These are phyloP conservation scores for Citrus trifoliata DNA, from an alignment of 345 rosid genomes.

Conservation along the genomic window DNA sequence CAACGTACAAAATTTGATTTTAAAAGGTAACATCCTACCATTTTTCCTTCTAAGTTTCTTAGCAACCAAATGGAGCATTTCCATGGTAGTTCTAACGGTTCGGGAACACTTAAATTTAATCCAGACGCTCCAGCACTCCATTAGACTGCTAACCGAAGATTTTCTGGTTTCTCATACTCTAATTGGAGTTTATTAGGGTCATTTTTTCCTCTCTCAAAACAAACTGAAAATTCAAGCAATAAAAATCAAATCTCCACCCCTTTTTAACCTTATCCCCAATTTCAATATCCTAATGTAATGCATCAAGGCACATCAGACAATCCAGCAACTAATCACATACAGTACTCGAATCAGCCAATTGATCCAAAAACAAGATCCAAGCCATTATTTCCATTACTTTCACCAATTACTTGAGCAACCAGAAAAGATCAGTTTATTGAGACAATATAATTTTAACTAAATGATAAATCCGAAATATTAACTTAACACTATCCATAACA, in stretches of 20 bases:
- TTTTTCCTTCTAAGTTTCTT: background rate
- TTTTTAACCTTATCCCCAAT: background rate
- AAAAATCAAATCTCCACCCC: background rate
- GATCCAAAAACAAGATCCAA: background rate
- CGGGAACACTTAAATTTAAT: background rate
- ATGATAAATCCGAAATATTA: background rate
- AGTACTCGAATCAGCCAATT: background rate
- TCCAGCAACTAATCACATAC: background rate
- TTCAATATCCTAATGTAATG: background rate
- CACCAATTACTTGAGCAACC: constrained; percentile 7
- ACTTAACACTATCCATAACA: background rate
- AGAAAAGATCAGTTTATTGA: background rate
- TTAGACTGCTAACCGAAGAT: background rate
- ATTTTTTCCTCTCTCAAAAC: background rate
- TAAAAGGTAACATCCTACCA: background rate
- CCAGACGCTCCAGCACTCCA: background rate
- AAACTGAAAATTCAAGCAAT: background rate
- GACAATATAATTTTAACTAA: background rate
- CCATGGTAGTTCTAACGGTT: background rate
- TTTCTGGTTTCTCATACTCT: background rate
- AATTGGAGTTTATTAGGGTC: background rate
- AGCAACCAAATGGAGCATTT: constrained; percentile 4
- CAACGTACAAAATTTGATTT: background rate
- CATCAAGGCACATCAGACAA: background rate
- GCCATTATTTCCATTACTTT: background rate